Percentiles rank a stretch among this genome's conserved stretches.
phyloP scores from a whole-genome alignment of 129 eudicot species.

The Daucus carota region DNA sequence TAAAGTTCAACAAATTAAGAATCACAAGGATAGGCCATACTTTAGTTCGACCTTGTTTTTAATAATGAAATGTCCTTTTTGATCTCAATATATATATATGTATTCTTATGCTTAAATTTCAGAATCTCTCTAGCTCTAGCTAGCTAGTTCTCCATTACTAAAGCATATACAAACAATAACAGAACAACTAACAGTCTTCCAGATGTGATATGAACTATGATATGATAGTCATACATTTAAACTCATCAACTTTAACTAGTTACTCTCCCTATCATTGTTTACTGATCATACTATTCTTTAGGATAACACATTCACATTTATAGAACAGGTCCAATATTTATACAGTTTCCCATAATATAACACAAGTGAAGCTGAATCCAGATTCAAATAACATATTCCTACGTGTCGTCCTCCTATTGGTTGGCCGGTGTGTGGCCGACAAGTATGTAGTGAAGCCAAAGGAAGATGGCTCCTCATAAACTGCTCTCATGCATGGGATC shows the following conservation, averaged over 20 bases:
- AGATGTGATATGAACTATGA: not conserved
- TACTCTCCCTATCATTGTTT: not conserved
- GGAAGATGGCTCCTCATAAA: conserved; percentile 17
- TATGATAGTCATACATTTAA: not conserved
- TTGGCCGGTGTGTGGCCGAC: conserved; percentile 32
- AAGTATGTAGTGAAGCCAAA: conserved; percentile 24
- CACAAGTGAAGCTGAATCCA: not conserved
- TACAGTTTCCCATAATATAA: not conserved
- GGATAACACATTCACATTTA: no score
- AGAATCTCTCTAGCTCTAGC: not conserved
- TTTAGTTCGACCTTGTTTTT: not conserved
- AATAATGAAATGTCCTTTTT: conserved; percentile 17
- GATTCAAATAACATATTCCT: not conserved
- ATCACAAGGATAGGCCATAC: not conserved
- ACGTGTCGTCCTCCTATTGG: not conserved
- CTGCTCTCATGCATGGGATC: not conserved
- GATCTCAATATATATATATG: not conserved
- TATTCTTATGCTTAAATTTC: not conserved
- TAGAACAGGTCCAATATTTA: not conserved
- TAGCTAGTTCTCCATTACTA: not conserved
- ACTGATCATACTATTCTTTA: not conserved
- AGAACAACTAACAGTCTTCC: not conserved
- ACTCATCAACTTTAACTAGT: not conserved
- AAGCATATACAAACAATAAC: not conserved
- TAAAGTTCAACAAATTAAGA: conserved; percentile 15